Evolutionary conservation across 495 filamentous ascomycete species (phyloP), one percentile per base, ranked within the genome.

Genomic region (Staphylotrichum tortipilum): DNA sequence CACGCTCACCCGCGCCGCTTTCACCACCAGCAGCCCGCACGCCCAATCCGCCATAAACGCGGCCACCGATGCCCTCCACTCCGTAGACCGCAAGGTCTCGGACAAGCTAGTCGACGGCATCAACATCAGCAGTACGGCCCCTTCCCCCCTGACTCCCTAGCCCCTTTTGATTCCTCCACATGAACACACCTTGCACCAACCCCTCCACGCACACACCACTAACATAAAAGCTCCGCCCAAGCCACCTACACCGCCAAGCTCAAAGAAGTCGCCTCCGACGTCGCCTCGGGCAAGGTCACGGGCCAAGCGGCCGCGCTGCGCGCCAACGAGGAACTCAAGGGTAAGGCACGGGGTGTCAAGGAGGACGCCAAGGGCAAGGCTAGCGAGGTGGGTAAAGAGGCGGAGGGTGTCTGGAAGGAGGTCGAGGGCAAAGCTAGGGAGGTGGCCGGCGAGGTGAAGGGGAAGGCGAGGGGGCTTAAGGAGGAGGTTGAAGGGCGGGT

Each of bases 71-170:
- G 67, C 65, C 11, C 59, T 75, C 55, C 74, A 78, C 67, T 50
- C 46, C 0, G 74, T 76, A 15, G 73, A 79, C 58, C 66, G 73
- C 36, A 67, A 68, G 49, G 72, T 79, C 18, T 65, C 67, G 15
- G 72, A 78, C 53, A 79, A 78, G 68, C 44, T 78, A 2, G 75
- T 79, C 28, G 75, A 76, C 44, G 75, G 75, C 12, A 79, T 79
- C 59, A 68, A 78, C 50, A 62, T 67, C 48, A 68, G 70, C 34
- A 50, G 77, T 79, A 22, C 3, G 7, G 31, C 24, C 24, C 40
- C 29, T 33, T 4, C 49, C 26, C 18, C 30, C 35, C 4, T 7
- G 4, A 24, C 12, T 39, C n/a, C 3, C 15, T 9, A 40, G 1
- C 17, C 17, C 15, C 10, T 28, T 28, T 33, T 17, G n/a, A n/a